Evolutionary conservation across 2,329 filamentous ascomycete species (phyloP), one percentile per base, ranked within the genome.

Genomic region (Capronia coronata): DNA sequence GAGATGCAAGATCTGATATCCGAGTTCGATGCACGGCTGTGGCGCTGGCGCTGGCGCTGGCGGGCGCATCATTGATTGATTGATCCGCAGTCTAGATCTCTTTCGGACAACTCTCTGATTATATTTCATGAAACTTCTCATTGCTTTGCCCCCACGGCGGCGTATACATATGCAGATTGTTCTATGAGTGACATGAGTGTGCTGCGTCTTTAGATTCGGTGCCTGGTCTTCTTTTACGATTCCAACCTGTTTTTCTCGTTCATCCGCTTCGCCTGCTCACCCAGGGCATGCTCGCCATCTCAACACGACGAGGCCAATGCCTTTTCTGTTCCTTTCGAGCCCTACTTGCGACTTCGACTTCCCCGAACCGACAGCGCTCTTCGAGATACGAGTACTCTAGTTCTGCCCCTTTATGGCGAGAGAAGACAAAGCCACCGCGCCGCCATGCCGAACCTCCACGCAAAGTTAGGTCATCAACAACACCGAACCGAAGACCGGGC

Each of bases 291-390:
- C 48, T 54, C 30, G 27, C 48, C 42, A 39, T 38, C 13, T 47
- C 51, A 10, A 49, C 44, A 29, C 37, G 42, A 45, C 32, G 44
- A 46, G 44, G 51, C 19, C 61, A 61, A 61, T 73, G 71, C 65
- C 63, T 71, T 30, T 62, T 71, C 55, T 71, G 69, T 61, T 57
- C 64, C 23, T 67, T 71, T 52, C 65, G 63, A 56, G 34, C 51
- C 44, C 19, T 42, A 9, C 21, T 48, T 35, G 23, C 44, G 25
- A 22, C 30, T 3, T 10, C 30, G 19, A 22, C 30, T 3, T 10
- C 30, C n/a, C 23, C 48, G 19, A 49, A 34, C 8, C 40, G 18
- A 56, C 63, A 32, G 52, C 61, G 23, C 46, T 62, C 57, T 59
- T 60, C 57, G 54, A 61, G n/a, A 45, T 55, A 38, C 22, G 45